These are phyloP conservation scores for Bryum argenteum DNA, from an alignment of 225 moss, liverwort and hornwort genomes.

Conservation along the genomic window DNA sequence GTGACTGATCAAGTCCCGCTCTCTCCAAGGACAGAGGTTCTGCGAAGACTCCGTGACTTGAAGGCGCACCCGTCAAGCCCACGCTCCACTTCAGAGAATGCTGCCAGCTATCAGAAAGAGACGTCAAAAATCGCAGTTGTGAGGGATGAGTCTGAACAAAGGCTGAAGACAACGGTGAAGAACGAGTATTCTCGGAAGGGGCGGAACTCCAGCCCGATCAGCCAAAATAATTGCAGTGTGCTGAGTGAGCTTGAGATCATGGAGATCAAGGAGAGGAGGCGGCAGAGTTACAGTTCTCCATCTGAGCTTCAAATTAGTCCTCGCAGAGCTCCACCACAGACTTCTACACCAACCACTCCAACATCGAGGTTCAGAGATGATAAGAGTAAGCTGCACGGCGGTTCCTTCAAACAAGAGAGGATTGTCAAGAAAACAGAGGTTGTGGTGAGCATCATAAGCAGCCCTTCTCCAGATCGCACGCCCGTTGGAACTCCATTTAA, in stretches of 20 bases:
- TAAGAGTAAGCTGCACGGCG: background rate
- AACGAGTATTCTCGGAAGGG: background rate
- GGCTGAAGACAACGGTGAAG: conserved; percentile 15
- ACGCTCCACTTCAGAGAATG: conserved; percentile 13
- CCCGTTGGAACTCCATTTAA: conserved; percentile 49
- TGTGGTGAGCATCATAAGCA: conserved; percentile 9
- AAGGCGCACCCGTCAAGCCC: conserved; percentile 38
- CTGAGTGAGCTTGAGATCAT: conserved; percentile 20
- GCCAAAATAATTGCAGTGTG: background rate
- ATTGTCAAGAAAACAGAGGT: conserved; percentile 25
- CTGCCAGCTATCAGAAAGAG: background rate
- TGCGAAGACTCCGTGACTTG: conserved; percentile 33
- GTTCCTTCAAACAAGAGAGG: conserved; percentile 14
- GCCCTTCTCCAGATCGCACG: conserved; percentile 27
- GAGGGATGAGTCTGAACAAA: conserved; percentile 25
- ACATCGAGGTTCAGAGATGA: conserved; percentile 24
- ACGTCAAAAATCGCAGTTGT: background rate
- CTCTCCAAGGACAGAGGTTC: conserved; percentile 32
- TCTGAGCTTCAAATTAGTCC: background rate
- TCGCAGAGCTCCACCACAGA: background rate
- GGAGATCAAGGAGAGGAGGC: conserved; percentile 20
- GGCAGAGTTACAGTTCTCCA: background rate
- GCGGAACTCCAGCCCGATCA: background rate
- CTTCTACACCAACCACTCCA: background rate
- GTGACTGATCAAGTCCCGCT: background rate